Percentiles rank a stretch among this genome's conserved stretches.
Evolutionary conservation across 192 early-diverging fungal species (phyloP).

Genomic region (Coemansia interrupta): DNA sequence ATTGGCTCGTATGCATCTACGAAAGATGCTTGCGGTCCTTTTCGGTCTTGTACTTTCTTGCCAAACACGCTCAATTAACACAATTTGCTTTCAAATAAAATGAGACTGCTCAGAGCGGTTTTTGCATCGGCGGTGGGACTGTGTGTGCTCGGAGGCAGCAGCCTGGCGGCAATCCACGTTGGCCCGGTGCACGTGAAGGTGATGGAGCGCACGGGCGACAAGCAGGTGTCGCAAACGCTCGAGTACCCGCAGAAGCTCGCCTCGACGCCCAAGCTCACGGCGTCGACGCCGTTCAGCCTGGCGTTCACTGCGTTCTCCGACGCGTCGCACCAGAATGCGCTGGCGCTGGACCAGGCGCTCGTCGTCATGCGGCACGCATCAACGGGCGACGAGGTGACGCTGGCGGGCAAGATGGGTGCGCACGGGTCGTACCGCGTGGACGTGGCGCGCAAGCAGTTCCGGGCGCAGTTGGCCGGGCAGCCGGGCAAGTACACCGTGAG

Average conservation of each 20-base stretch:
- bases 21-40: no score
- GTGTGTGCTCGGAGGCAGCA: slow-evolving; percentile 1
- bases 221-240: slow-evolving; percentile 30
- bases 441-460: slow-evolving; percentile 34
- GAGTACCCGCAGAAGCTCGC: slow-evolving; percentile 15
- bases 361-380: slow-evolving; percentile 34
- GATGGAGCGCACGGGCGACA: slow-evolving; percentile 50
- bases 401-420: slow-evolving; percentile 23
- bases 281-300: slow-evolving; percentile 32
- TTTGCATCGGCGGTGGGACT: neutral
- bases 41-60: neutral
- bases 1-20: slow-evolving; percentile 18
- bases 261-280: slow-evolving; percentile 20
- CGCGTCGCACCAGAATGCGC: slow-evolving; percentile 1
- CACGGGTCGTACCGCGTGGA: slow-evolving; percentile 30
- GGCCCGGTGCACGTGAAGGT: slow-evolving; percentile 30
- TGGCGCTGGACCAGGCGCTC: slow-evolving; percentile 39
- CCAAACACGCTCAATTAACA: neutral
- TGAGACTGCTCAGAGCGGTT: neutral
- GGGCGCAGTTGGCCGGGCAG: slow-evolving; percentile 16
- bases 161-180: slow-evolving; percentile 7
- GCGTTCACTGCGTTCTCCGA: slow-evolving; percentile 15
- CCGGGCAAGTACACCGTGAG: slow-evolving; percentile 31
- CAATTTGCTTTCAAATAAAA: neutral
- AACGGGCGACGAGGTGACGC: slow-evolving; percentile 24